Conservation (phyloP, 305 asterid species). For the Solanum hybrid region DNA sequence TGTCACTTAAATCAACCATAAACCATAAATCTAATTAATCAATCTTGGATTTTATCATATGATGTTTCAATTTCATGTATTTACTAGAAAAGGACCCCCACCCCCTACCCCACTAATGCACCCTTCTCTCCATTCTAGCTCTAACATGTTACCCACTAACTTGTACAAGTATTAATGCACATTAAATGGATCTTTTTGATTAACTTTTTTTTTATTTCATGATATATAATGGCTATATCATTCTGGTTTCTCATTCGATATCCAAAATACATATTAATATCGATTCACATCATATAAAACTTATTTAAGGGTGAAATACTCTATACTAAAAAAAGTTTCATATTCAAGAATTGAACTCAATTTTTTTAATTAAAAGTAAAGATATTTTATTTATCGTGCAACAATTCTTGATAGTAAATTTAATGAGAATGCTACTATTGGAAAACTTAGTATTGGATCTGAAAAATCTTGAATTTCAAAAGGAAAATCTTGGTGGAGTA, state of each 20-base stretch:
- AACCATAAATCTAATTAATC: not conserved
- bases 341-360: not conserved
- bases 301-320: not conserved
- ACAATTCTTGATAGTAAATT: not conserved
- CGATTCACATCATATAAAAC: not conserved
- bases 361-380: not conserved
- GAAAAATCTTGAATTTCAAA: not conserved
- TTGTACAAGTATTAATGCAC: not conserved
- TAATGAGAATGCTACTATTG: not conserved
- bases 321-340: not conserved
- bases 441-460: not conserved
- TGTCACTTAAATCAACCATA: not conserved
- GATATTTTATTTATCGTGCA: not conserved
- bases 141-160: not conserved
- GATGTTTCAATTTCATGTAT: too few species aligned
- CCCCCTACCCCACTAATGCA: not conserved
- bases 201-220: slow-evolving; percentile 11
- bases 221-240: not conserved
- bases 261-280: not conserved
- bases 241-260: not conserved
- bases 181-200: slow-evolving; percentile 27
- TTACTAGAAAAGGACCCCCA: not conserved
- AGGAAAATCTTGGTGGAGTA: not conserved
- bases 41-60: not conserved
- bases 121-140: not conserved